Evolutionary conservation across 1,284 basidiomycete genomes (phyloP).

Genomic region (Ganoderma multipileum): DNA sequence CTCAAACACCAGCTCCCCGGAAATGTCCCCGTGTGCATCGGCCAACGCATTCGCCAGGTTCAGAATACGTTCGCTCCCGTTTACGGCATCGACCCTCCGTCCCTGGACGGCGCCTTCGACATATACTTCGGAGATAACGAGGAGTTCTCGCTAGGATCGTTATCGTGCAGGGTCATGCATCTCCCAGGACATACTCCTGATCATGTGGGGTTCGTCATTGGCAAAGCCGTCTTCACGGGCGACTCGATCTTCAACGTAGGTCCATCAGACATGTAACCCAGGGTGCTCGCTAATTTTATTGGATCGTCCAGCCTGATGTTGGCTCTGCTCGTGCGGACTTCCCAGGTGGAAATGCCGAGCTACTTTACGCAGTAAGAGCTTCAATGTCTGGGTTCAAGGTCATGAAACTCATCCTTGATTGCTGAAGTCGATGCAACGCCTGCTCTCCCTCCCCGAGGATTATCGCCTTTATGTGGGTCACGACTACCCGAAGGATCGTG

Average conservation of each 20-base stretch:
- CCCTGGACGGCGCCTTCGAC: slow-evolving; percentile 44
- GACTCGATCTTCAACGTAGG: slow-evolving; percentile 51
- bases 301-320: slow-evolving; percentile 43
- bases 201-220: slow-evolving; percentile 47
- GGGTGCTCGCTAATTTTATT: not conserved
- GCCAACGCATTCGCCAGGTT: slow-evolving; percentile 45
- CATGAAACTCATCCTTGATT: slow-evolving; percentile 10
- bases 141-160: slow-evolving; percentile 43
- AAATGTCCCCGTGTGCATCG: slow-evolving; percentile 45
- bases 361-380: slow-evolving; percentile 42
- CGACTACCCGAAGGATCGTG: slow-evolving; percentile 45
- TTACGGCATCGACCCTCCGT: slow-evolving; percentile 41
- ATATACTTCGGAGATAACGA: slow-evolving; percentile 46
- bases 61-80: slow-evolving; percentile 46
- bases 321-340: slow-evolving; percentile 50
- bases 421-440: slow-evolving; percentile 46
- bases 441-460: slow-evolving; percentile 45
- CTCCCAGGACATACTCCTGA: slow-evolving; percentile 49
- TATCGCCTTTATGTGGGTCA: slow-evolving; percentile 50
- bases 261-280: not conserved
- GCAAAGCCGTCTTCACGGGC: slow-evolving; percentile 48
- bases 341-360: slow-evolving; percentile 47
- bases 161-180: slow-evolving; percentile 43
- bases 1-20: slow-evolving; percentile 42
- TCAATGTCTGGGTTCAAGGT: slow-evolving; percentile 15